Conservation (phyloP, 306 rosid genomes). For the Vicia villosa region DNA sequence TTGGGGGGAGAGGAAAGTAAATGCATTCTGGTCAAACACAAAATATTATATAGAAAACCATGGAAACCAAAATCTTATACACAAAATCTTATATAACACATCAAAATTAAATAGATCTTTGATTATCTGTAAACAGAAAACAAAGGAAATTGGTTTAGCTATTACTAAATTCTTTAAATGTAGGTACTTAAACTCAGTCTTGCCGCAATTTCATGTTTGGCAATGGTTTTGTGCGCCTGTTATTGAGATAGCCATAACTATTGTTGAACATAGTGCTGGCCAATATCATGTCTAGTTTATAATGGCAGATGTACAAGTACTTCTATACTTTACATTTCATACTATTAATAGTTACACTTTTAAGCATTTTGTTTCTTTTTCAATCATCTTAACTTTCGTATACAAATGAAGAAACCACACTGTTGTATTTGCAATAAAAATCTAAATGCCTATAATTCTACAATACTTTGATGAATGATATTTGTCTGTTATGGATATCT, state of each 20-base stretch:
- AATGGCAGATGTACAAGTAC: slow-evolving; percentile 87
- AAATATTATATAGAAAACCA: too few species aligned
- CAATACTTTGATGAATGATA: slow-evolving; percentile 9
- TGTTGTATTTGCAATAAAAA: slow-evolving; percentile 6
- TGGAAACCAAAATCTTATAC: too few species aligned
- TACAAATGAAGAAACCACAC: slow-evolving; percentile 26
- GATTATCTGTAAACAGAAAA: too few species aligned
- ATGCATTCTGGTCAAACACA: too few species aligned
- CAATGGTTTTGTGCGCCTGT: too few species aligned
- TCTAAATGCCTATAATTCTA: neutral
- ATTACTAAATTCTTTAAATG: too few species aligned
- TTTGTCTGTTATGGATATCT: neutral
- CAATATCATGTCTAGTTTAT: slow-evolving; percentile 81
- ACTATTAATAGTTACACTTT: slow-evolving; percentile 8
- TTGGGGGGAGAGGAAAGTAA: too few species aligned
- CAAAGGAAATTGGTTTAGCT: too few species aligned
- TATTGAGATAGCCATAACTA: slow-evolving; percentile 76
- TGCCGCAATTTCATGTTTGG: too few species aligned
- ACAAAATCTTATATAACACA: too few species aligned
- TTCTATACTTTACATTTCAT: slow-evolving; percentile 23
- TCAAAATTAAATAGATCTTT: too few species aligned
- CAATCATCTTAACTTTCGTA: slow-evolving; percentile 12
- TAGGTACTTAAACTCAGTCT: too few species aligned
- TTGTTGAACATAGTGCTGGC: slow-evolving; percentile 80
- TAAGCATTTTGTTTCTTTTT: slow-evolving; percentile 6